A percentile compares a stretch with the other conserved stretches of the same genome.
Evolutionary conservation across 2,329 filamentous ascomycete genomes (phyloP).

Genomic region (Claviceps digitariae): DNA sequence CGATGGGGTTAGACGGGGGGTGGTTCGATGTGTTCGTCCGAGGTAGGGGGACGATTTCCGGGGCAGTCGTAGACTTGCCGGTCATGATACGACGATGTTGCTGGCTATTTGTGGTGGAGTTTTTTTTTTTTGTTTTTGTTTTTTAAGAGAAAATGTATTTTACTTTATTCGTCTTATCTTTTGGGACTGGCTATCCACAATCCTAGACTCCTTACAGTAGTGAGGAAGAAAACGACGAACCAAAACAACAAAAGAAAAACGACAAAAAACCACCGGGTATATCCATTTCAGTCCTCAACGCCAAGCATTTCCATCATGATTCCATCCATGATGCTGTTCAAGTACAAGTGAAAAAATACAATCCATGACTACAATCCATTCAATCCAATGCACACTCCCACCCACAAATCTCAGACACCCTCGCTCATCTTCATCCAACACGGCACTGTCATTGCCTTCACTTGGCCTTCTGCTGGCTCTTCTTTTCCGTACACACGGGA

Average conservation of each 20-base stretch:
- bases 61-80: too few relatives aligned
- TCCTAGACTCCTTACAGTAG: not conserved
- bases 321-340: not conserved
- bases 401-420: too few relatives aligned
- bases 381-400: not conserved
- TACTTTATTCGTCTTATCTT: too few relatives aligned
- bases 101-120: too few relatives aligned
- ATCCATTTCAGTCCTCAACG: not conserved
- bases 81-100: too few relatives aligned
- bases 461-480: slow-evolving; percentile 30
- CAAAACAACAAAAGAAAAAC: not conserved
- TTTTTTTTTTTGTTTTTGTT: too few relatives aligned
- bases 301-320: not conserved
- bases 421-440: too few relatives aligned
- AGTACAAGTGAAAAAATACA: not conserved
- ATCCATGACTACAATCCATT: not conserved
- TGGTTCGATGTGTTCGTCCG: slow-evolving; percentile 27
- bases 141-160: too few relatives aligned
- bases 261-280: not conserved
- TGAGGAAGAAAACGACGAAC: not conserved
- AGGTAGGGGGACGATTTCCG: not conserved
- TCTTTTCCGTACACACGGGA: slow-evolving; percentile 43
- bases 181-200: too few relatives aligned
- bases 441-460: slow-evolving; percentile 5
- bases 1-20: slow-evolving; percentile 47